phyloP scores from a whole-genome alignment of 306 rosid species.

The Vachellia pachyceras region DNA sequence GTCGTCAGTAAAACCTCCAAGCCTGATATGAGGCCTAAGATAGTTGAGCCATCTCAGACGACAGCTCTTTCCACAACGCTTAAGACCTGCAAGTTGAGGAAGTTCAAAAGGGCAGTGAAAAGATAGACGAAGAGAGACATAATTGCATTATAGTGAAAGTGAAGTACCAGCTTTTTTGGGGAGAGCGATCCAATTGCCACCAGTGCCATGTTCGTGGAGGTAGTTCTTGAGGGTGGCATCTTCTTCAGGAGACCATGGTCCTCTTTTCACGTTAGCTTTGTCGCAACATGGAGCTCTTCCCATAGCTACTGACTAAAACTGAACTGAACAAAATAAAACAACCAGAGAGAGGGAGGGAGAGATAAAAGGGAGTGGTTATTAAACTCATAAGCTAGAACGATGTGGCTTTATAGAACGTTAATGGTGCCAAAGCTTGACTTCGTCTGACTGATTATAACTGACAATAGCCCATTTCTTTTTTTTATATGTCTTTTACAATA shows the following conservation, averaged over 20 bases:
- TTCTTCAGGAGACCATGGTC: constrained; percentile 90
- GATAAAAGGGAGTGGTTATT: too few relatives aligned
- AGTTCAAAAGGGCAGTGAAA: not conserved
- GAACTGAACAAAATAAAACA: not conserved
- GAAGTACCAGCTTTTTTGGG: constrained; percentile 73
- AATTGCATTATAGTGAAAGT: not conserved
- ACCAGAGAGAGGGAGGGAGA: not conserved
- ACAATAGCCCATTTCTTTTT: not conserved
- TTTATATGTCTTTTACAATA: not conserved
- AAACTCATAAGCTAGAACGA: not conserved
- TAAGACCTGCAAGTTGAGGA: constrained; percentile 33
- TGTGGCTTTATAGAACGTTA: not conserved
- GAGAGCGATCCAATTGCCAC: constrained; percentile 63
- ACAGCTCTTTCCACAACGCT: constrained; percentile 48
- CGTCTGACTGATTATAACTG: not conserved
- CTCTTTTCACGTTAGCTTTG: constrained; percentile 74
- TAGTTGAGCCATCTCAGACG: constrained; percentile 48
- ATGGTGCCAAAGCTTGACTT: not conserved
- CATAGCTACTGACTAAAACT: constrained; percentile 43
- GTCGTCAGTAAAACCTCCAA: constrained; percentile 39
- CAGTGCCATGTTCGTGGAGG: constrained; percentile 55
- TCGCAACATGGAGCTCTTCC: constrained; percentile 91
- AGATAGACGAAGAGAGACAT: not conserved
- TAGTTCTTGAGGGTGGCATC: constrained; percentile 63
- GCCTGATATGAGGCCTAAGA: constrained; percentile 49